A percentile compares a stretch with the other conserved stretches of the same genome.
These are phyloP conservation scores for Neltuma alba DNA, from an alignment of 306 rosid species.

Conservation along the genomic window DNA sequence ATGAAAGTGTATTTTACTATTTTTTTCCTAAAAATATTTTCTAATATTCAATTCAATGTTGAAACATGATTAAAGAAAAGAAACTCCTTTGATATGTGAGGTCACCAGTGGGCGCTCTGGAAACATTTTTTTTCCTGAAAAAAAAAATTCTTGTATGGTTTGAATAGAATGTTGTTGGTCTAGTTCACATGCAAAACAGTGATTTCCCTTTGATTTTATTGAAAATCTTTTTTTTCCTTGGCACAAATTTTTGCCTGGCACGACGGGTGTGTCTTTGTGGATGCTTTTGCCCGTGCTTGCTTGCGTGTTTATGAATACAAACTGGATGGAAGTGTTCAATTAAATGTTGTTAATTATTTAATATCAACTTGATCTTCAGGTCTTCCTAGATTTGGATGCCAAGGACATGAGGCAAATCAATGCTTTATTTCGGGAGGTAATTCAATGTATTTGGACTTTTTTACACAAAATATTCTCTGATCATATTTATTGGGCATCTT, in stretches of 20 bases:
- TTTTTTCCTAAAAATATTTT: neutral
- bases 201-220: neutral
- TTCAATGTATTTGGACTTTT: conserved; percentile 16
- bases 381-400: conserved; percentile 83
- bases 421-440: conserved; percentile 85
- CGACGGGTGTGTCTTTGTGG: conserved; percentile 3
- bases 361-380: conserved; percentile 50
- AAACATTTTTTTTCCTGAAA: neutral
- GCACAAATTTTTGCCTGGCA: neutral
- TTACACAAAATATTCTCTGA: neutral
- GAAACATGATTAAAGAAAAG: neutral
- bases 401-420: conserved; percentile 91
- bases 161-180: neutral
- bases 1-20: neutral
- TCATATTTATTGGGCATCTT: conserved; percentile 6
- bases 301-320: conserved; percentile 1
- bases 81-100: neutral
- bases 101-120: neutral
- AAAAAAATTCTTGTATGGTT: neutral
- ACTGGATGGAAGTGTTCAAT: conserved; percentile 7
- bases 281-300: conserved; percentile 14
- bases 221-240: neutral
- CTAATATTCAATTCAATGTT: neutral
- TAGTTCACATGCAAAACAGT: neutral
- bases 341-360: conserved; percentile 28